Evolutionary conservation across 495 filamentous ascomycete genomes (phyloP), one percentile per base, ranked within the genome.

Genomic region (Penicillium flavigenum): DNA sequence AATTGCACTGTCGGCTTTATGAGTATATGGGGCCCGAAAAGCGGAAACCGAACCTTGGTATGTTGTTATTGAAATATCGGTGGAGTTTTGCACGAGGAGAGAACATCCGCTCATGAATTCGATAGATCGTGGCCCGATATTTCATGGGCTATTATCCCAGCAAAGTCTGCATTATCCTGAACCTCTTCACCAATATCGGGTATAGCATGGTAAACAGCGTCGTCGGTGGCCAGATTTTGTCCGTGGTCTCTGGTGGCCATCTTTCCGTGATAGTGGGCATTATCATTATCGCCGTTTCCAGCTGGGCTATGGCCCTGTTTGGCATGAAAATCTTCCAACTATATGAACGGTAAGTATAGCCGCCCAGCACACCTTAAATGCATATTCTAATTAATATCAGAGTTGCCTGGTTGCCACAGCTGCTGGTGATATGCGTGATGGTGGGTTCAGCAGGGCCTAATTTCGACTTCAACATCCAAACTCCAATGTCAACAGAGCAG

Each of bases 81-180:
- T 19, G 17, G 14, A 6, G 1, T 27, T 27, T 12, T 19, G 10
- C 16, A 11, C 4, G 24, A 26, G 5, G 24, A 5, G 24, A 26
- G 24, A 26, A 26, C 24, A 26, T 26, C 24, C 5, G 24, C 52
- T 68, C 5, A 68, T 55, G 1, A 11, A 9, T 31, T 20, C 34
- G 20, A 45, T 63, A 86, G 85, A 83, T 91, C 43, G 80, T 89
- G 41, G 74, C 83, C 5, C 81, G 88, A 6, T 91, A 86, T 64
- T 82, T 84, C 47, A 91, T 91, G 86, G 89, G 89, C 6, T 91
- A 87, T 72, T 90, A 85, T 72, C 88, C 89, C 1, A 81, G 81
- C 45, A 91, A 89, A 70, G 59, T 90, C 10, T 83, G 86, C 51
- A 83, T 82, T 31, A 31, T 85, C 1, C 70, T 92, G 22, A 90